Base-by-base conservation (phyloP, 164 flowering plant genomes). In the Dillenia turbinata region DNA sequence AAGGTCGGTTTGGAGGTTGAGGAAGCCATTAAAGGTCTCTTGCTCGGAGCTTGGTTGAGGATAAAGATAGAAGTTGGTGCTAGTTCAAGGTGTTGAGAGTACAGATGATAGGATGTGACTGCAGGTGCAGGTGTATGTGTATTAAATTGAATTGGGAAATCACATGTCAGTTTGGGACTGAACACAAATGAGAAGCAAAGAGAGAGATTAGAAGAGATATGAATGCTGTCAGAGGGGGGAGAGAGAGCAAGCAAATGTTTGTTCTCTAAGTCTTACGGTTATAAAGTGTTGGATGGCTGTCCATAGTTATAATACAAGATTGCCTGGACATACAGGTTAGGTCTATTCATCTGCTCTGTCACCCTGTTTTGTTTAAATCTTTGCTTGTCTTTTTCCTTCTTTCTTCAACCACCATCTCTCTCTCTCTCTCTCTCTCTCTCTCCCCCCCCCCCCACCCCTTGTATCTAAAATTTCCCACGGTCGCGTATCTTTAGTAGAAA, bases 111-210 rank as follows among this genome's bases (percentile, higher is more conserved):
- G 40, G 40, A 4, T 33, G 40, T 33, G 40, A 33, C 40, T 33
- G 40, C 40, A 33, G 40, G 40, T 33, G 40, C 40, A 63, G 43
- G 65, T 56, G 53, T 53, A 55, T 59, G 54, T 57, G 54, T 53
- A 56, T 60, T 53, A 60, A 72, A 44, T 73, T 68, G 47, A 56
- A 56, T 17, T 65, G 70, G 62, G 48, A 63, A 66, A 55, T 57
- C 64, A 63, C 65, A 59, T 75, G 69, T 64, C 70, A 64, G 70
- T 55, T 59, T 64, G 75, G 49, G 67, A 60, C 68, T 44, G 59
- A 65, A 69, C 44, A 47, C 13, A 47, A 47, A 56, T n/a, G 11
- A 53, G 12, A 60, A 58, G 16, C 13, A 58, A 54, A 12, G 2
- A 54, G 43, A 12, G 13, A 46, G 49, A 14, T 17, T 14, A 22